Conservation (phyloP, 306 rosid species). For the Pueraria montana region DNA sequence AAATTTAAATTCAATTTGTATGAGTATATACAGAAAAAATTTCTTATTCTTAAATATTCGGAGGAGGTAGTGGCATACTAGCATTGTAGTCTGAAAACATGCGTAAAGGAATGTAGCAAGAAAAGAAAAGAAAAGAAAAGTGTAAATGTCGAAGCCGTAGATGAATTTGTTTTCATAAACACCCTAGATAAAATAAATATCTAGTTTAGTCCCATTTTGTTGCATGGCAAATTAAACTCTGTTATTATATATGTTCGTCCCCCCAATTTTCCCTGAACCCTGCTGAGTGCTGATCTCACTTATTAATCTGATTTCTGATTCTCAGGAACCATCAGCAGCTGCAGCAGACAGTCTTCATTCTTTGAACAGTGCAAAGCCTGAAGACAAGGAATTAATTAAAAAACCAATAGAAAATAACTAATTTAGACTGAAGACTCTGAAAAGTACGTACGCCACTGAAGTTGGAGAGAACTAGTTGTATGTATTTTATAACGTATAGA, state of each 20-base stretch:
- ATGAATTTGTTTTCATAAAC: too few species aligned
- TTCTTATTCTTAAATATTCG: background rate
- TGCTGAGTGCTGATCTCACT: background rate
- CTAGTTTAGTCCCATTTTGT: background rate
- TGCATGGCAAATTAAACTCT: background rate
- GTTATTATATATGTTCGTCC: background rate
- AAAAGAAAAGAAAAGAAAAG: background rate
- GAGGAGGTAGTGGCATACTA: background rate
- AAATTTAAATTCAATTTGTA: too few species aligned
- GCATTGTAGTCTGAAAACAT: background rate
- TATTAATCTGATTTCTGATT: background rate
- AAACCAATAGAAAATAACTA: background rate
- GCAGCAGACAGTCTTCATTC: background rate
- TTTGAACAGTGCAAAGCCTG: slow-evolving; percentile 20
- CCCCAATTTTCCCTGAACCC: background rate
- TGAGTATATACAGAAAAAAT: too few species aligned
- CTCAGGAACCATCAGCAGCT: background rate
- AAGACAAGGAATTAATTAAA: background rate
- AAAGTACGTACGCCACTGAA: background rate
- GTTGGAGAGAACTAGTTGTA: background rate
- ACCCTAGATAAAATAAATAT: background rate
- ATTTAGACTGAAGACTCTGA: background rate
- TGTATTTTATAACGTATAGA: slow-evolving; percentile 22
- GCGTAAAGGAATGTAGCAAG: background rate
- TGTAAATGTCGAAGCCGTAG: too few species aligned